Conservation (phyloP, 176 grass and related monocot genomes). For the Areca catechu region DNA sequence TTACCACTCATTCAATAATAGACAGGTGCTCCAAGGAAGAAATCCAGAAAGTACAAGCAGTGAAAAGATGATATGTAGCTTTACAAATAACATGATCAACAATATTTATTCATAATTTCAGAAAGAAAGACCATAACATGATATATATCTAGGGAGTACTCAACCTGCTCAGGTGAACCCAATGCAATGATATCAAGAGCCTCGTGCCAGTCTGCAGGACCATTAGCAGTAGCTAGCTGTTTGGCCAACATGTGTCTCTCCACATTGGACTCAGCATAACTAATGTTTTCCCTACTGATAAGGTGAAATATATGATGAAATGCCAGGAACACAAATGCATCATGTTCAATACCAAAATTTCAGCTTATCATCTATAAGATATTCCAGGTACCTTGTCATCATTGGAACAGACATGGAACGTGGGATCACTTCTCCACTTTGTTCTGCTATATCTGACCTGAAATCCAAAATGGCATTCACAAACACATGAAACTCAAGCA, state of each 20-base stretch:
- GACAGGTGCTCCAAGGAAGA: too few species aligned
- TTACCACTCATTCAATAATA: too few species aligned
- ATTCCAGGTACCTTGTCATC: conserved; percentile 43
- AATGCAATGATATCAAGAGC: conserved; percentile 88
- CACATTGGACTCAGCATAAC: conserved; percentile 53
- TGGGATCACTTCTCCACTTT: conserved; percentile 59
- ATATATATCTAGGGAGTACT: conserved; percentile 8
- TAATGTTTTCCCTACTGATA: conserved; percentile 60
- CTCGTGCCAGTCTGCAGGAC: conserved; percentile 91
- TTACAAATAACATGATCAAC: too few species aligned
- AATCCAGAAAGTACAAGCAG: too few species aligned
- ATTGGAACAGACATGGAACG: conserved; percentile 55
- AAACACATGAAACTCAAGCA: neutral
- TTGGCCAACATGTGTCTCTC: conserved; percentile 52
- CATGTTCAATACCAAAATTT: too few species aligned
- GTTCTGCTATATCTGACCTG: conserved; percentile 76
- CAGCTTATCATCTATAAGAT: neutral
- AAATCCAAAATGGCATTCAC: conserved; percentile 8
- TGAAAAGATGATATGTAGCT: too few species aligned
- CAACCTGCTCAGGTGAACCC: conserved; percentile 82
- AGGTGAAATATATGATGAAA: neutral
- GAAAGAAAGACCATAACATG: too few species aligned
- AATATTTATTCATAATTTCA: too few species aligned
- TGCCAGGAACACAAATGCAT: too few species aligned
- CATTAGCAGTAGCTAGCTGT: conserved; percentile 39